These are phyloP conservation scores for Drechslera avenae DNA, from an alignment of 2,329 filamentous ascomycete genomes.

Conservation along the genomic window DNA sequence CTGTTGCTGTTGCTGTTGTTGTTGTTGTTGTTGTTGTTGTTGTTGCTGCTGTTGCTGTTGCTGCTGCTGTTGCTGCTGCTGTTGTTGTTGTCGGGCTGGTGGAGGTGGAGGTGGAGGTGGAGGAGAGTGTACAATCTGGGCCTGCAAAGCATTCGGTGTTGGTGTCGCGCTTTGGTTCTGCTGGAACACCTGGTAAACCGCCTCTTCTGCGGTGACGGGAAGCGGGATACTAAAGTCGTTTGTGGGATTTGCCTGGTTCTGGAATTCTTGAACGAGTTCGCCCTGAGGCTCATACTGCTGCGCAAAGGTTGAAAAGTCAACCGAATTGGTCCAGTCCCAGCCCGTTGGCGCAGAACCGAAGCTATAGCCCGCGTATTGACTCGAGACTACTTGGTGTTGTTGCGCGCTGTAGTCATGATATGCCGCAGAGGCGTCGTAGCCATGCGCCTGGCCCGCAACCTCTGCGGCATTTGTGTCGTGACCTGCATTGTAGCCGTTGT, in stretches of 20 bases:
- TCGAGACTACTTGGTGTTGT: conserved; percentile 24
- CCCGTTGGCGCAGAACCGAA: conserved; percentile 34
- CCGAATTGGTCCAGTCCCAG: conserved; percentile 49
- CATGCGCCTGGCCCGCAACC: conserved; percentile 19
- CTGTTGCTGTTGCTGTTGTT: conserved; percentile 21
- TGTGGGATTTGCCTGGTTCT: conserved; percentile 30
- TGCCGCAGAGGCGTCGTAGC: conserved; percentile 24
- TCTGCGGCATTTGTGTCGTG: conserved; percentile 31
- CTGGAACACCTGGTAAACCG: conserved; percentile 29
- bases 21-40: conserved; percentile 24
- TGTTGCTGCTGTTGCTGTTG: conserved; percentile 25
- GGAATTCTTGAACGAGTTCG: conserved; percentile 49
- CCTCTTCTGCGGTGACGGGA: conserved; percentile 22
- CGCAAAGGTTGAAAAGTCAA: conserved; percentile 42
- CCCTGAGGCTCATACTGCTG: conserved; percentile 53
- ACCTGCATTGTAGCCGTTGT: conserved; percentile 36
- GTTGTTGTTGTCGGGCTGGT: conserved; percentile 28
- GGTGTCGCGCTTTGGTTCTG: conserved; percentile 18
- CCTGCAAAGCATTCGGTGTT: conserved; percentile 19
- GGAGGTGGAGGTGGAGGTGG: conserved; percentile 7
- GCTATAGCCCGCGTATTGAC: conserved; percentile 25
- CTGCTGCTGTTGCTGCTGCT: conserved; percentile 14
- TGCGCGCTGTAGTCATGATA: conserved; percentile 27
- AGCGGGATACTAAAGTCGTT: conserved; percentile 50
- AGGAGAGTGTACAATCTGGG: conserved; percentile 34